Evolutionary conservation across 139 green algal genomes (phyloP).

Genomic region (Tetradesmus lagerheimii): DNA sequence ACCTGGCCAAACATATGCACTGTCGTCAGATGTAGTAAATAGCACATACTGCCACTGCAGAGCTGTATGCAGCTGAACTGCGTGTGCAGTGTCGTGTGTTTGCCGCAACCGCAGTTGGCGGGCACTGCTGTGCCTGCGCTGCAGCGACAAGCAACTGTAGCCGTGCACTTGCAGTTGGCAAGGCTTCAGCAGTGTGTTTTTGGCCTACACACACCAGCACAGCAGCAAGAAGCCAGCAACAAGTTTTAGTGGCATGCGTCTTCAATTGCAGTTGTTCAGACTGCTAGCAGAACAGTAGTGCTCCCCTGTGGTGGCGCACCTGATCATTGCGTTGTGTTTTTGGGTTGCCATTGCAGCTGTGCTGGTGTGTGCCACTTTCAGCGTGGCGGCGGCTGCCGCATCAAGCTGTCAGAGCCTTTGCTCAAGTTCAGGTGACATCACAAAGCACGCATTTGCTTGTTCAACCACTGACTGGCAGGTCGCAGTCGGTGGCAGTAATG

Average conservation of each 20-base stretch:
- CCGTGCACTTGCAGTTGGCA: neutral
- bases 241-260: no score
- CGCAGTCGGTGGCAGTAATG: no score
- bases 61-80: neutral
- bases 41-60: no score
- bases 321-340: neutral
- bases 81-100: neutral
- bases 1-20: no score
- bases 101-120: neutral
- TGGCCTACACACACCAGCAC: neutral
- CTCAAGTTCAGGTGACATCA: conserved; percentile 64
- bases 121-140: neutral
- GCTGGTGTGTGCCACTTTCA: conserved; percentile 75
- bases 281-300: no score
- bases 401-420: conserved; percentile 84
- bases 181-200: neutral
- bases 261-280: no score
- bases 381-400: conserved; percentile 66
- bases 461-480: no score
- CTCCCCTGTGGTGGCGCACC: no score
- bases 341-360: conserved; percentile 46
- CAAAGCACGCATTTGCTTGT: no score
- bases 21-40: no score
- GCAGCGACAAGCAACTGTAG: neutral
- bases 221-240: neutral